Evolutionary conservation across 2,329 filamentous ascomycete species (phyloP).

Genomic region (Penicillium sp.): DNA sequence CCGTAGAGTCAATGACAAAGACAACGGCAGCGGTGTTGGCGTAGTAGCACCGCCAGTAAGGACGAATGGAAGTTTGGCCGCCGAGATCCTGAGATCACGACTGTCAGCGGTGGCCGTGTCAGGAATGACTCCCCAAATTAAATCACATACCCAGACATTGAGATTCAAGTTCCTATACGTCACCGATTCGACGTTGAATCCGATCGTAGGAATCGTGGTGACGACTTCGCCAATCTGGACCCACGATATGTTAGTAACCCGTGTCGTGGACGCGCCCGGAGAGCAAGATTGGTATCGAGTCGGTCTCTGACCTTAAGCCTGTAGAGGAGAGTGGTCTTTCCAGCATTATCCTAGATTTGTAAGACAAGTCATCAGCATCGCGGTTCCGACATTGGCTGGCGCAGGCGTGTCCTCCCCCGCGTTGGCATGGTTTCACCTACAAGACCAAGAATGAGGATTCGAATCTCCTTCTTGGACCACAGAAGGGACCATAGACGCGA

Average conservation of each 20-base stretch:
- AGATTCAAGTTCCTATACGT: conserved; percentile 98
- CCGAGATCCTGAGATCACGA: conserved; percentile 67
- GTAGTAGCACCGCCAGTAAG: conserved; percentile 99
- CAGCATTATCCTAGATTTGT: conserved; percentile 78
- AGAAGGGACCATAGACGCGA: conserved; percentile 66
- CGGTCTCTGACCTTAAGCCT: conserved; percentile 71
- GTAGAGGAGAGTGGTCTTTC: conserved; percentile 96
- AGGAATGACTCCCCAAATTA: too few species aligned
- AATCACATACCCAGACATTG: conserved; percentile 81
- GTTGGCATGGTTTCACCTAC: conserved; percentile 53
- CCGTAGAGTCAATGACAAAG: conserved; percentile 97
- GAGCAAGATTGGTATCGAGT: background rate
- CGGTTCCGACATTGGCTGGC: conserved; percentile 2
- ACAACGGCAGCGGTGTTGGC: conserved; percentile 97
- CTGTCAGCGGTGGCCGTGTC: conserved; percentile 5
- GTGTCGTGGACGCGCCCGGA: background rate
- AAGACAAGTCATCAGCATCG: conserved; percentile 11
- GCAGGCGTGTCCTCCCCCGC: conserved; percentile 16
- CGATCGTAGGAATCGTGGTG: conserved; percentile 97
- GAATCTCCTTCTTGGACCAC: conserved; percentile 95
- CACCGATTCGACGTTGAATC: conserved; percentile 98
- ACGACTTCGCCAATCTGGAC: conserved; percentile 93
- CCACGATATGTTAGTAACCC: conserved; percentile 9
- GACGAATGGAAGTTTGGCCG: conserved; percentile 96
- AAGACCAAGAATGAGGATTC: conserved; percentile 90